Conservation (phyloP, 495 filamentous ascomycete species). For the Cetradonia linearis region DNA sequence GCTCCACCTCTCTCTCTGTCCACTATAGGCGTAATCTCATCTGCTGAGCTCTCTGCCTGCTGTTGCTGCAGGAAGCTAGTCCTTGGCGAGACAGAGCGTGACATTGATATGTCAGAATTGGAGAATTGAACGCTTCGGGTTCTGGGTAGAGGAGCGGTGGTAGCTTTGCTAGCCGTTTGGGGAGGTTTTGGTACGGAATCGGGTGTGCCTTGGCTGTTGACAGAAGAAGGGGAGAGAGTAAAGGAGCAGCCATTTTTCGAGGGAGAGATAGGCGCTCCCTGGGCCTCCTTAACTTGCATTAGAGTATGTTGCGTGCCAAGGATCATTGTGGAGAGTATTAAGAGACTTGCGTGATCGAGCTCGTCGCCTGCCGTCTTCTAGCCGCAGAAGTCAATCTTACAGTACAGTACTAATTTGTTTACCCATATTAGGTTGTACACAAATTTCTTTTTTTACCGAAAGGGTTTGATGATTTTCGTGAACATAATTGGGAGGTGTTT, state of each 20-base stretch:
- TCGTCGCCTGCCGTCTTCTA: not conserved
- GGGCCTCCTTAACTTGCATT: not conserved
- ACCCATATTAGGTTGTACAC: not conserved
- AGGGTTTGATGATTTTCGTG: not conserved
- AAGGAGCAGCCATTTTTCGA: slow-evolving; percentile 5
- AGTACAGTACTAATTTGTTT: not conserved
- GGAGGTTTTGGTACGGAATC: not conserved
- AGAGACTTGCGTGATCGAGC: not conserved
- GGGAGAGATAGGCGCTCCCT: not conserved
- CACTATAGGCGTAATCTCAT: slow-evolving; percentile 29
- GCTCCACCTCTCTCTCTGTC: slow-evolving; percentile 18
- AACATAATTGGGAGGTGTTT: not conserved
- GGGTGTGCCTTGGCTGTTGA: not conserved
- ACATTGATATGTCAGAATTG: slow-evolving; percentile 9
- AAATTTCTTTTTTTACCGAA: too few relatives aligned
- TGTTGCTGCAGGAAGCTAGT: slow-evolving; percentile 7
- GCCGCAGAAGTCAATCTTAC: not conserved
- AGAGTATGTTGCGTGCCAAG: not conserved
- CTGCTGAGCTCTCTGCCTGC: slow-evolving; percentile 21
- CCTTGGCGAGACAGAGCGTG: slow-evolving; percentile 12
- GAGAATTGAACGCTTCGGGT: slow-evolving; percentile 15
- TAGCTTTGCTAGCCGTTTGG: not conserved
- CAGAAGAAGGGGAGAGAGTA: not conserved
- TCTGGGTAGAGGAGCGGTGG: slow-evolving; percentile 1
- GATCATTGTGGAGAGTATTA: not conserved